Evolutionary conservation across 2,329 filamentous ascomycete genomes (phyloP), one percentile per base, ranked within the genome.

Genomic region (Monosporascus sp.): DNA sequence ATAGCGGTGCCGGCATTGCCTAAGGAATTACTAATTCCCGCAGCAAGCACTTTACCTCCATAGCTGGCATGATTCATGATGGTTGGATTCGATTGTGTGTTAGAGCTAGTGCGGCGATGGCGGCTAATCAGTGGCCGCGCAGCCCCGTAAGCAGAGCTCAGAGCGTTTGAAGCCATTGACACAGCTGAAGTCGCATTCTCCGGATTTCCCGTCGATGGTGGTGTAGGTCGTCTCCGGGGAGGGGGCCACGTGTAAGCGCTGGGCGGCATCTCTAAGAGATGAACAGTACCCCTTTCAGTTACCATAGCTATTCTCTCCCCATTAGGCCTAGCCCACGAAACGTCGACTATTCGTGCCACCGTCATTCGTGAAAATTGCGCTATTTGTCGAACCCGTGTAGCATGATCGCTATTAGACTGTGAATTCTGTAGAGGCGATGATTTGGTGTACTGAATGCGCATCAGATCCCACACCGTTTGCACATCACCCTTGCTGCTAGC

Each of bases 261-360:
- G 46, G 83, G 79, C 8, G 91, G 90, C 70, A 97, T 82, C 60
- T 96, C 89, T 58, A 96, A 86, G 44, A 97, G 82, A 71, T 99
- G 94, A 11, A 97, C 85, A 8, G 94, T 99, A n/a, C 93, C 91
- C 61, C 92, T 89, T 64, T 96, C 90, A 1, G 94, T 97, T 25
- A 97, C 84, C 72, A 99, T 85, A 2, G 92, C 93, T 39, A 95
- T 74, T 54, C 89, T 86, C 65, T 96, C 89, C 22, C 89, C 90
- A 52, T 86, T 85, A 3, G 89, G 89, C 51, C 83, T 81, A 2
- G 88, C 87, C 94, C 94, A 99, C 3, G 85, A 84, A 43, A 96
- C 89, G 64, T 97, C 93, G 22, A 97, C 82, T 52, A 97, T 90
- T 51, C 89, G 88, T 3, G 94, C 90, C 48, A 93, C 88, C 2